phyloP scores from a whole-genome alignment of 192 early-diverging fungal genomes.

The Linnemannia elongata region DNA sequence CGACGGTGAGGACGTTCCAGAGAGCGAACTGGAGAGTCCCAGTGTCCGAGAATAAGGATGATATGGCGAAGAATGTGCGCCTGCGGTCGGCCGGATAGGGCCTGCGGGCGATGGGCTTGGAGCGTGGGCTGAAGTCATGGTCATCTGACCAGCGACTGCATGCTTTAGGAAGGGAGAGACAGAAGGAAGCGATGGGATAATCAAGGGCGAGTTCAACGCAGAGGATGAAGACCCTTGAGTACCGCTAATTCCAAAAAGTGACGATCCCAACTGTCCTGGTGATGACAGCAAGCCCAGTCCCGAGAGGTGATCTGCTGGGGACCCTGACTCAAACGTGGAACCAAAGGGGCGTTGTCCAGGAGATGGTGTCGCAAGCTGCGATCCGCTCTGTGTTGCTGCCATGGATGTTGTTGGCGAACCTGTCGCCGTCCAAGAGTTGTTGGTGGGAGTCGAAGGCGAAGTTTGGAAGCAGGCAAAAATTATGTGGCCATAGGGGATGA shows the following conservation, averaged over 20 bases:
- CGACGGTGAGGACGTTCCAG: slow-evolving; percentile 22
- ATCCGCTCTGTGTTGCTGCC: not conserved
- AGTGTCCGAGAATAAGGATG: slow-evolving; percentile 34
- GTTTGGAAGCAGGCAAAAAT: slow-evolving; percentile 63
- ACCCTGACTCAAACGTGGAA: slow-evolving; percentile 9
- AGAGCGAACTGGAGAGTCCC: slow-evolving; percentile 18
- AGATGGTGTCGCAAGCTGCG: slow-evolving; percentile 21
- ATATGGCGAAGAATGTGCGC: slow-evolving; percentile 14
- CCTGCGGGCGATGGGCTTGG: slow-evolving; percentile 23
- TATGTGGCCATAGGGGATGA: slow-evolving; percentile 59
- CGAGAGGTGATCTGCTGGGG: slow-evolving; percentile 23
- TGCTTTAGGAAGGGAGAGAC: slow-evolving; percentile 47
- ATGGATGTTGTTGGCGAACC: slow-evolving; percentile 15
- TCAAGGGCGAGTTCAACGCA: slow-evolving; percentile 35
- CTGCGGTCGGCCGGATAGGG: slow-evolving; percentile 13
- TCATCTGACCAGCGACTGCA: slow-evolving; percentile 28
- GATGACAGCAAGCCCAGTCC: slow-evolving; percentile 32
- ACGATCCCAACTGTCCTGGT: slow-evolving; percentile 11
- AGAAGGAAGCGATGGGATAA: slow-evolving; percentile 45
- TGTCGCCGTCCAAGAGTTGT: slow-evolving; percentile 8
- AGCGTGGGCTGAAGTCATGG: slow-evolving; percentile 30
- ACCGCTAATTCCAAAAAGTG: slow-evolving; percentile 14
- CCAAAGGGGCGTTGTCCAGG: slow-evolving; percentile 25
- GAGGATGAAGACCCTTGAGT: slow-evolving; percentile 21
- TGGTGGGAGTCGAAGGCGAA: slow-evolving; percentile 24